Base-by-base conservation (phyloP, 371 early-diverging fungal species). In the Saksenaea vasiformis region DNA sequence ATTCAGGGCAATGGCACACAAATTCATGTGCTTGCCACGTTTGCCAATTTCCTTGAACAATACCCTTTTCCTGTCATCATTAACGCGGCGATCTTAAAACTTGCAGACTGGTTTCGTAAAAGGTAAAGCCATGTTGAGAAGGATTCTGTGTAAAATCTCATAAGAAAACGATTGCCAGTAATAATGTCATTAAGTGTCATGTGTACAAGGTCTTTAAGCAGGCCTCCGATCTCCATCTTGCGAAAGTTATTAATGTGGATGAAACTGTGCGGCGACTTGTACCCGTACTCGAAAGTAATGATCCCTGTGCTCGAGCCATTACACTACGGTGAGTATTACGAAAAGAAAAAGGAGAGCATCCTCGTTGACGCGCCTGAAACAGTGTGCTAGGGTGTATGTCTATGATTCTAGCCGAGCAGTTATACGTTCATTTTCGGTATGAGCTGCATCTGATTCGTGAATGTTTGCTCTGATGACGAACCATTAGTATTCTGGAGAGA, bases 361-460 rank as follows among this genome's bases (percentile, higher is more conserved):
- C 26, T 10, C 7, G 31, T 31, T 31, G 31, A 31, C 31, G 14
- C 4, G 10, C 54, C 1, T 27, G 28, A 27, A n/a, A 11, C 67
- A 87, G 87, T 17, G 72, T 83, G 0, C 69, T 87, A 24, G 87
- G 87, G 4, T 80, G 83, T 60, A 81, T 87, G 79, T 81, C 87
- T 0, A 71, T 76, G 38, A 84, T 87, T 39, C 76, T 80, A 28
- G 70, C 78, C 10, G 82, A 84, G 35, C 81, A 84, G 22, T 56
- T 85, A 9, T 84, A 85, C 61, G 83, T 85, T 19, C 85, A 87
- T 35, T 78, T 77, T 73, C 82, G 78, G 87, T 87, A 84, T 61
- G 67, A 15, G 11, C 3, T 10, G 11, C 28, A 13, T 15, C 1
- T 4, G 26, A 55, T n/a, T 15, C 35, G 19, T 19, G 5, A 56